phyloP scores from a whole-genome alignment of 208 protist genomes.

The Trypanosoma lewisi region DNA sequence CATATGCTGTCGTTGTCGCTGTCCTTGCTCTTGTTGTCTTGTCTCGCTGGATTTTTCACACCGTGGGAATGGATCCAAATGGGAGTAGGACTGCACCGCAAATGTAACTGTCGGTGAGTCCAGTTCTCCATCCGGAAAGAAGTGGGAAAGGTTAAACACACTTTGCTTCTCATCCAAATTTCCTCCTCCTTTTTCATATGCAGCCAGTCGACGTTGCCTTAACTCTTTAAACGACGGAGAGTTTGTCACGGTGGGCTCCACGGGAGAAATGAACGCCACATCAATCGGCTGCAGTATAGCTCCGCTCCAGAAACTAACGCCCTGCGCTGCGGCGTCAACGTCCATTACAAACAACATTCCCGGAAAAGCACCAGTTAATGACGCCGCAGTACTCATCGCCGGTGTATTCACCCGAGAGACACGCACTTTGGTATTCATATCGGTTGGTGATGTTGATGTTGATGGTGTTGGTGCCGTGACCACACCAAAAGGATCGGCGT shows the following conservation, averaged over 20 bases:
- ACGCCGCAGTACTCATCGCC: not conserved
- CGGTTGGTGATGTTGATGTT: too few relatives aligned
- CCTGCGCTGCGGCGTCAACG: slow-evolving; percentile 19
- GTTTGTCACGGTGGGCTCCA: slow-evolving; percentile 38
- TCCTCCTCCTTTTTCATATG: slow-evolving; percentile 28
- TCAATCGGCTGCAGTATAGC: slow-evolving; percentile 78
- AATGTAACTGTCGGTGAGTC: slow-evolving; percentile 38
- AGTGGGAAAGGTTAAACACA: slow-evolving; percentile 32
- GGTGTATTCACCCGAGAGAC: not conserved
- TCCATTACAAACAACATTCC: slow-evolving; percentile 70
- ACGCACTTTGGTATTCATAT: not conserved
- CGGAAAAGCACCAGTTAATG: not conserved
- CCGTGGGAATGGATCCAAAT: slow-evolving; percentile 72
- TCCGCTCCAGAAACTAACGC: slow-evolving; percentile 80
- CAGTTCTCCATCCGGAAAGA: slow-evolving; percentile 70
- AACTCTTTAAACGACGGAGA: slow-evolving; percentile 54
- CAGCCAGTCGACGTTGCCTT: slow-evolving; percentile 17
- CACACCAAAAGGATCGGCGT: slow-evolving; percentile 63
- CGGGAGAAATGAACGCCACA: slow-evolving; percentile 63
- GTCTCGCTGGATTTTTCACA: slow-evolving; percentile 1
- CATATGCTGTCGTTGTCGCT: not conserved
- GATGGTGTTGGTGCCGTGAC: slow-evolving; percentile 30
- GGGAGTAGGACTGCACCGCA: slow-evolving; percentile 52
- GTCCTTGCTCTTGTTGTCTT: too few relatives aligned
- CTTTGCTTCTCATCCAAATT: slow-evolving; percentile 1